Evolutionary conservation across 805 yeast species (phyloP).

Genomic region (Kluyveromyces lactis): DNA sequence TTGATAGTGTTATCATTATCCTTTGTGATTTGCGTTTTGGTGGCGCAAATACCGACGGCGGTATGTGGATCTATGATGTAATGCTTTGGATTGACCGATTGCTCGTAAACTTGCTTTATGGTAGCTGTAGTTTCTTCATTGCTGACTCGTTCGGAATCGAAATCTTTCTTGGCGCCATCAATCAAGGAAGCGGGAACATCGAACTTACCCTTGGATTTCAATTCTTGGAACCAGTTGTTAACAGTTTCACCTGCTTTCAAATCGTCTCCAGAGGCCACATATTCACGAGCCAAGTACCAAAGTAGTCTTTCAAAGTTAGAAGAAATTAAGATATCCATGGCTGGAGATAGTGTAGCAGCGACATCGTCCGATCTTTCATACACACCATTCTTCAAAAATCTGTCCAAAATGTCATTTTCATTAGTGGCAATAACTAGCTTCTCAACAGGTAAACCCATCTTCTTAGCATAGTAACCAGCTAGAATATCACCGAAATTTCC

Average conservation of each 20-base stretch:
- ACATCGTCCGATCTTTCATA: conserved; percentile 73
- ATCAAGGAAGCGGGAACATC: conserved; percentile 58
- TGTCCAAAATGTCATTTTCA: conserved; percentile 87
- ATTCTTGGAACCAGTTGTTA: conserved; percentile 66
- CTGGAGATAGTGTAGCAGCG: conserved; percentile 89
- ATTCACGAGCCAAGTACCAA: conserved; percentile 85
- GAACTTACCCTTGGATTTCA: conserved; percentile 72
- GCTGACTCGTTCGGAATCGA: conserved; percentile 72
- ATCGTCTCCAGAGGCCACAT: conserved; percentile 42
- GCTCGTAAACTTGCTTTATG: conserved; percentile 58
- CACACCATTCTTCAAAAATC: conserved; percentile 80
- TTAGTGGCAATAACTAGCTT: conserved; percentile 90
- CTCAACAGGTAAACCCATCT: conserved; percentile 91
- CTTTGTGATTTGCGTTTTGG: conserved; percentile 50
- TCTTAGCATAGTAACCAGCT: conserved; percentile 90
- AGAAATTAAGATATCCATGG: conserved; percentile 95
- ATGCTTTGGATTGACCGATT: conserved; percentile 43
- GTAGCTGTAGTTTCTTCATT: conserved; percentile 74
- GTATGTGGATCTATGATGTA: conserved; percentile 95
- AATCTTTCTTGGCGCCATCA: conserved; percentile 55
- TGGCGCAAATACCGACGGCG: conserved; percentile 85
- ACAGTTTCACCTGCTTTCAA: conserved; percentile 71
- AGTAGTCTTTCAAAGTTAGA: conserved; percentile 93
- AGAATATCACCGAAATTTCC: conserved; percentile 98
- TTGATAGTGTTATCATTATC: conserved; percentile 38